Evolutionary conservation across 2,329 filamentous ascomycete species (phyloP), one percentile per base, ranked within the genome.

Genomic region (Bipolaris gigantea): DNA sequence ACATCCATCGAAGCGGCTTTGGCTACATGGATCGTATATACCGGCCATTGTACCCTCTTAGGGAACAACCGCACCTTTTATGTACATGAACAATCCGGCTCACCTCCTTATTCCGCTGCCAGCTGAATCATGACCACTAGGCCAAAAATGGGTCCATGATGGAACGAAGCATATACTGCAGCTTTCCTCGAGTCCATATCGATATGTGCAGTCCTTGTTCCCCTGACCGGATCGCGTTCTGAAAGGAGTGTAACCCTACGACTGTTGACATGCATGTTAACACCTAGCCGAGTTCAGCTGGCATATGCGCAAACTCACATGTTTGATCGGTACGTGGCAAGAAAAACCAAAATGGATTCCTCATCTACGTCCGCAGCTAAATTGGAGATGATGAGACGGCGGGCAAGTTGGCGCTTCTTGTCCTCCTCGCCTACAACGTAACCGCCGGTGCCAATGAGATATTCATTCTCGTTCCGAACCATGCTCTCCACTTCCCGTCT

Each of bases 381-480:
- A 18, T 70, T 69, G 6, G 60, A 61, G 7, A 70, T 51, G 15
- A 70, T 50, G 5, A 72, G 50, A 13, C 63, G 60, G 16, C 49
- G 25, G 6, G 52, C 48, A 0, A 63, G 43, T 21, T 45, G 53
- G 2, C 38, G 51, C 18, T 54, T 50, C 19, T 27, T 39, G 23
- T 54, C 36, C 16, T 65, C 57, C 4, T 59, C 63, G 1, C 59
- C 39, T 19, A 61, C 19, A 4, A 40, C 51, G 13, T 61, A 49
- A 23, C 56, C 8, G 18, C 62, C 57, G 18, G 55, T 40, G 4
- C 38, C 32, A 1, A 63, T 43, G 0, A 64, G 48, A 1, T 56
- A 36, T 15, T 54, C 38, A 9, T 53, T 42, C 4, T 65, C 60
- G 15, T 47, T 53, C 30, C 44, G 21, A 1, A 65, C n/a, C 19